A percentile compares a stretch with the other conserved stretches of the same genome.
These are phyloP conservation scores for Syncephalis plumigaleata DNA, from an alignment of 371 early-diverging fungal genomes.

Conservation along the genomic window DNA sequence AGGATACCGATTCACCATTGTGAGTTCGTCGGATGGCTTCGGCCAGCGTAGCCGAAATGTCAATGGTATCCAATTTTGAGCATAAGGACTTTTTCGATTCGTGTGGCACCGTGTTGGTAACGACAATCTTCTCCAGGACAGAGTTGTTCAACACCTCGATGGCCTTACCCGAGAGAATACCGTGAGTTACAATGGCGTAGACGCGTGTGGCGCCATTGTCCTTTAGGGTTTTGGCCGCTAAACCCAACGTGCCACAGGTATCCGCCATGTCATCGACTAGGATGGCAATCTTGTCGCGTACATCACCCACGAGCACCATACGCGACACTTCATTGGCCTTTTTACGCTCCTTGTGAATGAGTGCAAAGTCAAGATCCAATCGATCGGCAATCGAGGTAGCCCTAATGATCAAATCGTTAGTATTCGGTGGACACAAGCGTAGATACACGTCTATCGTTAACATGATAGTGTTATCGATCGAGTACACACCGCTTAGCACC, in stretches of 20 bases:
- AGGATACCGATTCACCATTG: slow-evolving; percentile 89
- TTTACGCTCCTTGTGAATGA: slow-evolving; percentile 96
- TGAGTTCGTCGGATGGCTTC: slow-evolving; percentile 83
- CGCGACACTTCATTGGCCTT: slow-evolving; percentile 89
- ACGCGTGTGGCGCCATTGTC: slow-evolving; percentile 86
- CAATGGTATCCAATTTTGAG: slow-evolving; percentile 81
- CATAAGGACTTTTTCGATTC: slow-evolving; percentile 74
- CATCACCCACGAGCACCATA: slow-evolving; percentile 95
- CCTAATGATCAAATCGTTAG: slow-evolving; percentile 15
- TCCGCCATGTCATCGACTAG: slow-evolving; percentile 97
- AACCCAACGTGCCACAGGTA: slow-evolving; percentile 87
- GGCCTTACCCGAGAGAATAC: slow-evolving; percentile 84
- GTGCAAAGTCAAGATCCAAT: slow-evolving; percentile 89
- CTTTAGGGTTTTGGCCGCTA: slow-evolving; percentile 80
- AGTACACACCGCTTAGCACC: slow-evolving; percentile 85
- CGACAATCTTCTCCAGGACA: slow-evolving; percentile 64
- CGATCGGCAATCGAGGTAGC: slow-evolving; percentile 93
- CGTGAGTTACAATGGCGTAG: slow-evolving; percentile 93
- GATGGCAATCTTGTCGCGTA: slow-evolving; percentile 74
- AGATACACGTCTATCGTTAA: neutral
- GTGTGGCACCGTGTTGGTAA: slow-evolving; percentile 91
- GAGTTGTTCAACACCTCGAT: slow-evolving; percentile 78
- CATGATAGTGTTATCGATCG: neutral
- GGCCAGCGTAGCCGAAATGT: slow-evolving; percentile 82
- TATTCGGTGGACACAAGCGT: no score